Evolutionary conservation across 2,329 filamentous ascomycete species (phyloP).

Genomic region (Penicillium nordicum): DNA sequence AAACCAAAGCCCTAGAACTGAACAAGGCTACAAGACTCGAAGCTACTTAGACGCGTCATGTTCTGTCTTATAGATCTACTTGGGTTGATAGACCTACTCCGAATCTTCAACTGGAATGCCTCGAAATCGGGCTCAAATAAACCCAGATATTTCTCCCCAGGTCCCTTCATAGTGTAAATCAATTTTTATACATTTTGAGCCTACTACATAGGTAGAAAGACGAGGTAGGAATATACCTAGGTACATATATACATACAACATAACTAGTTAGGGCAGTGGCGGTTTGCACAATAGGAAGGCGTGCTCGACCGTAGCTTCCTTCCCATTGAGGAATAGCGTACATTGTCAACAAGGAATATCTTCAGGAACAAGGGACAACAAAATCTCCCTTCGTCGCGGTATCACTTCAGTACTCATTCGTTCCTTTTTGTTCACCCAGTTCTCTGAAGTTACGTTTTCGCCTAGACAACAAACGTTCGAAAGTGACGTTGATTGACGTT

Average conservation of each 20-base stretch:
- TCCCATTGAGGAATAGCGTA: slow-evolving; percentile 1
- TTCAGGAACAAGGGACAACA: slow-evolving; percentile 2
- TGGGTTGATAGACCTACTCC: neutral
- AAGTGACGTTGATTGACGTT: neutral
- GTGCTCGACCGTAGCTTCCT: neutral
- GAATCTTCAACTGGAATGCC: neutral
- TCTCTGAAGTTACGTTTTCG: too few species aligned
- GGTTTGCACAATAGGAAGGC: neutral
- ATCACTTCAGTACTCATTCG: neutral
- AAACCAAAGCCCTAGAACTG: neutral
- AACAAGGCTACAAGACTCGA: too few species aligned
- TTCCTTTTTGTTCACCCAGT: neutral
- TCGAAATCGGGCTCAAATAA: neutral
- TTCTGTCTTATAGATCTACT: too few species aligned
- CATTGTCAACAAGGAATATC: slow-evolving; percentile 2
- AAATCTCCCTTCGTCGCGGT: neutral
- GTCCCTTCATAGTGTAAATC: neutral
- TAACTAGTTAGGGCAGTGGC: too few species aligned
- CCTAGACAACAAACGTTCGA: neutral
- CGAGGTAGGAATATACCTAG: neutral
- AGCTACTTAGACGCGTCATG: neutral
- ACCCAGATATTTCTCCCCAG: neutral
- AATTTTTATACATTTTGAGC: neutral
- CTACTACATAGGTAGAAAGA: neutral
- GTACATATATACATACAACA: too few species aligned